Percentiles rank a stretch among this genome's conserved stretches.
Evolutionary conservation across 2,329 filamentous ascomycete species (phyloP).

Genomic region (Talaromyces albobiverticillius): DNA sequence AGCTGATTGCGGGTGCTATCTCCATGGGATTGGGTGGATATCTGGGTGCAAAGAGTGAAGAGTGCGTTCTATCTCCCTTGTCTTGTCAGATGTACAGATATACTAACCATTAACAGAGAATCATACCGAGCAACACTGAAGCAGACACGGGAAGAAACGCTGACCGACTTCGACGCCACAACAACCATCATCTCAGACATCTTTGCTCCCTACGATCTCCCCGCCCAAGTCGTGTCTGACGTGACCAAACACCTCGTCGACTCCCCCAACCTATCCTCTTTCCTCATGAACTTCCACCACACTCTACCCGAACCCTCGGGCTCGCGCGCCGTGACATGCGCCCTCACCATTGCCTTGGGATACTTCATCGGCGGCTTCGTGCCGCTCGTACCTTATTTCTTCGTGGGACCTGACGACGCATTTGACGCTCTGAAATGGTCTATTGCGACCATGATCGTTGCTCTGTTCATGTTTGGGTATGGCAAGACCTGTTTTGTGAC

Average conservation of each 20-base stretch:
- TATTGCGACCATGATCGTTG: conserved; percentile 51
- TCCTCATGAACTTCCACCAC: conserved; percentile 43
- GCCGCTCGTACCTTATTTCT: conserved; percentile 55
- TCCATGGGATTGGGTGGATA: conserved; percentile 76
- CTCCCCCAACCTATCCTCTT: conserved; percentile 36
- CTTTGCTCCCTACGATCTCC: conserved; percentile 39
- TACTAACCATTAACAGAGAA: conserved; percentile 24
- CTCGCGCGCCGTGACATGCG: conserved; percentile 36
- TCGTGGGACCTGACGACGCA: conserved; percentile 72
- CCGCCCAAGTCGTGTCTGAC: conserved; percentile 31
- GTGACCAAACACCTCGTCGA: conserved; percentile 34
- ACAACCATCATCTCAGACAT: conserved; percentile 33
- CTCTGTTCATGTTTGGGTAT: conserved; percentile 52
- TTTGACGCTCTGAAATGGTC: conserved; percentile 66
- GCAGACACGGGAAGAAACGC: conserved; percentile 31
- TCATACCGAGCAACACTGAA: conserved; percentile 39
- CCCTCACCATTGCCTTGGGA: conserved; percentile 38
- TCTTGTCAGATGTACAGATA: neutral
- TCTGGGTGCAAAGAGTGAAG: conserved; percentile 57
- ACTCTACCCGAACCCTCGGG: conserved; percentile 36
- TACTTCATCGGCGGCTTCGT: conserved; percentile 46
- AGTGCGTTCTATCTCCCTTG: conserved; percentile 23
- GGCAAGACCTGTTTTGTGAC: conserved; percentile 45
- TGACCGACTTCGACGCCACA: conserved; percentile 29
- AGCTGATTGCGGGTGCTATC: conserved; percentile 72